Percentiles rank a stretch among this genome's conserved stretches.
These are phyloP conservation scores for Hirsutella minnesotensis DNA, from an alignment of 2,329 filamentous ascomycete genomes.

Conservation along the genomic window DNA sequence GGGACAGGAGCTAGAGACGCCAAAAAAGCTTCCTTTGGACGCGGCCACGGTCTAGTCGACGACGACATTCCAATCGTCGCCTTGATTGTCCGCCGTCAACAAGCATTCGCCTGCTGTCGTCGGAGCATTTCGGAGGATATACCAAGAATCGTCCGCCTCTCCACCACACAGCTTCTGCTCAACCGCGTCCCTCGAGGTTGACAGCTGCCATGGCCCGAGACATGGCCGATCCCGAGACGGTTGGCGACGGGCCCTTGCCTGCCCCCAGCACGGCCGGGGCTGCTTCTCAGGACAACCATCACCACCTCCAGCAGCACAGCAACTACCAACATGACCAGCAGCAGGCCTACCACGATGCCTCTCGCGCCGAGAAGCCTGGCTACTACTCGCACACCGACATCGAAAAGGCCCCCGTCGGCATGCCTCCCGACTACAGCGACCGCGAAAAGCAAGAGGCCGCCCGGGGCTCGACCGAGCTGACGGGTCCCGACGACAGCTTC, in stretches of 20 bases:
- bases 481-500: constrained; percentile 1
- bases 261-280: not conserved
- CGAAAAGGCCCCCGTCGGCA: constrained; percentile 12
- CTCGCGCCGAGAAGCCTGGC: not conserved
- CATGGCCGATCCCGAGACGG: too few species aligned
- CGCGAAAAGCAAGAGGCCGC: constrained; percentile 23
- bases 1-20: too few species aligned
- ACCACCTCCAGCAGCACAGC: constrained; percentile 9
- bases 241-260: not conserved
- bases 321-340: not conserved
- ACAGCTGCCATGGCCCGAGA: too few species aligned
- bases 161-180: too few species aligned
- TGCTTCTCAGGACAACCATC: constrained; percentile 16
- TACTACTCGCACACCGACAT: constrained; percentile 14
- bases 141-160: too few species aligned
- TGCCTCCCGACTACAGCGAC: constrained; percentile 26
- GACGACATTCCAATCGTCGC: too few species aligned
- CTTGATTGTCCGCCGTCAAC: too few species aligned
- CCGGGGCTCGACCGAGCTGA: constrained; percentile 10
- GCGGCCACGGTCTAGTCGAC: too few species aligned
- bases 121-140: too few species aligned
- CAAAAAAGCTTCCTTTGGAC: too few species aligned
- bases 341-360: constrained; percentile 8
- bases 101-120: too few species aligned
- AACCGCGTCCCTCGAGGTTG: too few species aligned